A percentile compares a stretch with the other conserved stretches of the same genome.
phyloP scores from a whole-genome alignment of 306 rosid genomes.

The Neltuma alba region DNA sequence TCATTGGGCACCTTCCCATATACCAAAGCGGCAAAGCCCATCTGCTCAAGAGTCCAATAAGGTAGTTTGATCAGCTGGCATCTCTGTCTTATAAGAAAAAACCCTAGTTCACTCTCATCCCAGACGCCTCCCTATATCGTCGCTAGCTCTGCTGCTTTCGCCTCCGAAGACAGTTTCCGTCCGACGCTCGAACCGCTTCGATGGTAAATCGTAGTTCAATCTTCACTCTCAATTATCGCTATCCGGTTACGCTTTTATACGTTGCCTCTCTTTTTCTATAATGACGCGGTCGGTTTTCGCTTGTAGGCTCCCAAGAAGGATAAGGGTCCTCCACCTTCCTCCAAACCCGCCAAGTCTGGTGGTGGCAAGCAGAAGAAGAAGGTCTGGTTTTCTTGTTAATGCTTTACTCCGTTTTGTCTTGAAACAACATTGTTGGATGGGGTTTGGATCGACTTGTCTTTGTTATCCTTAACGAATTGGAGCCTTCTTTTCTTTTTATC shows the following conservation, averaged over 20 bases:
- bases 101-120: constrained; percentile 32
- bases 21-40: no score
- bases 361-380: constrained; percentile 88
- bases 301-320: constrained; percentile 83
- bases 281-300: neutral
- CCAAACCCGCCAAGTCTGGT: constrained; percentile 74
- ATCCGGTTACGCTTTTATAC: neutral
- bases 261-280: neutral
- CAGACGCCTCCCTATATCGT: neutral
- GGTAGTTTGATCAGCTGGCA: neutral
- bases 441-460: neutral
- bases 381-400: constrained; percentile 33
- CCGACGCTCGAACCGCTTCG: neutral
- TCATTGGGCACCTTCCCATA: no score
- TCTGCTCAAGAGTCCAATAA: neutral
- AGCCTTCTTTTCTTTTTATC: neutral
- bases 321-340: constrained; percentile 73
- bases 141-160: neutral
- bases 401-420: neutral
- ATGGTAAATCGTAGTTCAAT: constrained; percentile 24
- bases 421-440: neutral
- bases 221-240: neutral
- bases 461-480: neutral
- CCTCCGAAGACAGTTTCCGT: neutral
- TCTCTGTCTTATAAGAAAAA: neutral